phyloP scores from a whole-genome alignment of 208 protist species.

The Trypanosoma platydactyli region DNA sequence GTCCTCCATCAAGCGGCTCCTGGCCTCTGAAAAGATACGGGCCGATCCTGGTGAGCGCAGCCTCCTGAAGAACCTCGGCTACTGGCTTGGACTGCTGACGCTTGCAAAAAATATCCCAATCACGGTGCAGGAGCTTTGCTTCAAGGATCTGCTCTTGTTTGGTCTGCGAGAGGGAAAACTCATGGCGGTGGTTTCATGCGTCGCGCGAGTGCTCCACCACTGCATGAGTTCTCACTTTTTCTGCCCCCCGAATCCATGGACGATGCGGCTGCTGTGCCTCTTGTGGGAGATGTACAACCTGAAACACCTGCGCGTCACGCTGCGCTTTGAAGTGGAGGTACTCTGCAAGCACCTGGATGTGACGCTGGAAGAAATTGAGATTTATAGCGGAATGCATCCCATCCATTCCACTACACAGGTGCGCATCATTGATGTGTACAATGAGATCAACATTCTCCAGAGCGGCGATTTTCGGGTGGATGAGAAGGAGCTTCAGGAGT shows the following conservation, averaged over 20 bases:
- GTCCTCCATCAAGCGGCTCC: constrained; percentile 80
- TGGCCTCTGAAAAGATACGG: constrained; percentile 94
- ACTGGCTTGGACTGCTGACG: constrained; percentile 98
- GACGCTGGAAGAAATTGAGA: constrained; percentile 38
- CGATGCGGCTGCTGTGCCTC: constrained; percentile 93
- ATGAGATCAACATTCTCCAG: constrained; percentile 62
- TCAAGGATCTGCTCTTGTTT: constrained; percentile 95
- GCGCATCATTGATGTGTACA: constrained; percentile 57
- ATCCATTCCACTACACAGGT: constrained; percentile 35
- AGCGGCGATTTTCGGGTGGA: constrained; percentile 83
- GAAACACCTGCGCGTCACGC: constrained; percentile 94
- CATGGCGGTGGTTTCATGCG: constrained; percentile 96
- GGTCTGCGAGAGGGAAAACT: constrained; percentile 94
- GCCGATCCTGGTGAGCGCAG: constrained; percentile 89
- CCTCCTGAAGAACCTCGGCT: constrained; percentile 98
- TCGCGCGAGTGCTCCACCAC: constrained; percentile 92
- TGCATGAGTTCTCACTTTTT: constrained; percentile 94
- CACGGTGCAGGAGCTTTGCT: constrained; percentile 92
- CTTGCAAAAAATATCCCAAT: constrained; percentile 97
- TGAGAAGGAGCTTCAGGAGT: constrained; percentile 40
- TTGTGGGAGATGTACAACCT: constrained; percentile 96
- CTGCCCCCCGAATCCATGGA: constrained; percentile 97
- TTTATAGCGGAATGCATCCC: constrained; percentile 31
- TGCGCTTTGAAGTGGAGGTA: constrained; percentile 97
- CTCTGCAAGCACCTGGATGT: constrained; percentile 83